A percentile compares a stretch with the other conserved stretches of the same genome.
phyloP scores from a whole-genome alignment of 2,329 filamentous ascomycete species.

The Knufia petricola region DNA sequence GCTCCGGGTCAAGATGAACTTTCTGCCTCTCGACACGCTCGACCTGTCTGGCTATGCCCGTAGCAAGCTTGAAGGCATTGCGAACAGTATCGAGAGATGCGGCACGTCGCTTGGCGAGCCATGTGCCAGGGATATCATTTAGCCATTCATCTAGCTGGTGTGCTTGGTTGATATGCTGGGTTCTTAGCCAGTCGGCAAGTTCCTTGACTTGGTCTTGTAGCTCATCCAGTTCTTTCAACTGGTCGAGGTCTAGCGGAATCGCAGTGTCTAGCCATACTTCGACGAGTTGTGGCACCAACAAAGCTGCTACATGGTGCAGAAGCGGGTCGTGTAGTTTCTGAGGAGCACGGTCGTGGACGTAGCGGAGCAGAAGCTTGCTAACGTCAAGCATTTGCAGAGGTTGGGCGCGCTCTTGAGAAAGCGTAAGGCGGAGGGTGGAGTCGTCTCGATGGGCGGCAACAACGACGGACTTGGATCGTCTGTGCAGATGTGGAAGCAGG shows the following conservation, averaged over 20 bases:
- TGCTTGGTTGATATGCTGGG: conserved; percentile 52
- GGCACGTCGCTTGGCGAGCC: conserved; percentile 77
- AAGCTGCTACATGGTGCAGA: background rate
- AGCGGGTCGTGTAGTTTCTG: conserved; percentile 2
- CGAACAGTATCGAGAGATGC: conserved; percentile 67
- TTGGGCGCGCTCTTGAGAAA: background rate
- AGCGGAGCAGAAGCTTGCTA: background rate
- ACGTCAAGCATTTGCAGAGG: background rate
- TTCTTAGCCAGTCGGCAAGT: conserved; percentile 56
- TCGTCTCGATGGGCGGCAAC: conserved; percentile 20
- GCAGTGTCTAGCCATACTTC: conserved; percentile 64
- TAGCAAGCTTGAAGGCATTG: conserved; percentile 54
- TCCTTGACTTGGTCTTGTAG: conserved; percentile 54
- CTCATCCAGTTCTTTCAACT: conserved; percentile 52
- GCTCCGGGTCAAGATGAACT: conserved; percentile 61
- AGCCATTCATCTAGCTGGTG: conserved; percentile 68
- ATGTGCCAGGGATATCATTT: conserved; percentile 66
- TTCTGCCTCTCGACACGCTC: conserved; percentile 73
- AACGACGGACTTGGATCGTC: conserved; percentile 12
- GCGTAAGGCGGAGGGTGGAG: conserved; percentile 3
- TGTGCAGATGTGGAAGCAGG: conserved; percentile 16
- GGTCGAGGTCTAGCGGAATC: conserved; percentile 59
- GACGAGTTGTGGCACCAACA: conserved; percentile 58
- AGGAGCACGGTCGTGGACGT: background rate
- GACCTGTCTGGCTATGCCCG: conserved; percentile 59